A percentile compares a stretch with the other conserved stretches of the same genome.
These are phyloP conservation scores for Tylopilus sp. DNA, from an alignment of 768 basidiomycete species.

Conservation along the genomic window DNA sequence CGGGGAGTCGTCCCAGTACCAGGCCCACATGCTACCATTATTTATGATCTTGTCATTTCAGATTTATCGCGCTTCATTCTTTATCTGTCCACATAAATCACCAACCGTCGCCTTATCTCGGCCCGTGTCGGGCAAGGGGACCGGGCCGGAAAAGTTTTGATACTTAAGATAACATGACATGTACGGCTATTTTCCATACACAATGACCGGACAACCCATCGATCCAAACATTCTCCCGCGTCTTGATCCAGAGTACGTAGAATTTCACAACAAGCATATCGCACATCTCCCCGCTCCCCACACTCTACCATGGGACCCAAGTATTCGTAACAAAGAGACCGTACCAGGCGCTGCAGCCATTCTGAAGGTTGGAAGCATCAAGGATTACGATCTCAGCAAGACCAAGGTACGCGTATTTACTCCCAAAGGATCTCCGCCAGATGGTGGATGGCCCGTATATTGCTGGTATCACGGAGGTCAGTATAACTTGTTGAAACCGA, in stretches of 20 bases:
- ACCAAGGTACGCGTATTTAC: conserved; percentile 62
- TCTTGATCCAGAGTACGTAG: conserved; percentile 65
- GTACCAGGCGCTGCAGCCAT: conserved; percentile 58
- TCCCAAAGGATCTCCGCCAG: conserved; percentile 46
- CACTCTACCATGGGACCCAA: conserved; percentile 59
- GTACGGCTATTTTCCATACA: neutral
- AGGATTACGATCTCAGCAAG: conserved; percentile 51
- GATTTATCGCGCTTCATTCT: too few relatives aligned
- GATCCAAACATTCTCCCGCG: conserved; percentile 54
- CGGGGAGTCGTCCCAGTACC: neutral
- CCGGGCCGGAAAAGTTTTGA: neutral
- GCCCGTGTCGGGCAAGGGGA: neutral
- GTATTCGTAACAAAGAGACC: conserved; percentile 47
- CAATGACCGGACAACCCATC: conserved; percentile 44
- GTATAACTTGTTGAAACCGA: conserved; percentile 5
- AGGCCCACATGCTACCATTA: neutral
- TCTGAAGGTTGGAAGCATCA: conserved; percentile 50
- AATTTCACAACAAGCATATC: conserved; percentile 54
- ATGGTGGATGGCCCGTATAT: conserved; percentile 65
- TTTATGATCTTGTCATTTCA: conserved; percentile 1
- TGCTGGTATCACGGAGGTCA: conserved; percentile 74
- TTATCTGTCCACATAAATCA: neutral
- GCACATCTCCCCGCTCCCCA: conserved; percentile 48
- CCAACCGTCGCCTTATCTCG: conserved; percentile 1
- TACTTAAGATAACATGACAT: conserved; percentile 11